These are phyloP conservation scores for Craspedostauros australis DNA, from an alignment of 108 stramenopile species.

Conservation along the genomic window DNA sequence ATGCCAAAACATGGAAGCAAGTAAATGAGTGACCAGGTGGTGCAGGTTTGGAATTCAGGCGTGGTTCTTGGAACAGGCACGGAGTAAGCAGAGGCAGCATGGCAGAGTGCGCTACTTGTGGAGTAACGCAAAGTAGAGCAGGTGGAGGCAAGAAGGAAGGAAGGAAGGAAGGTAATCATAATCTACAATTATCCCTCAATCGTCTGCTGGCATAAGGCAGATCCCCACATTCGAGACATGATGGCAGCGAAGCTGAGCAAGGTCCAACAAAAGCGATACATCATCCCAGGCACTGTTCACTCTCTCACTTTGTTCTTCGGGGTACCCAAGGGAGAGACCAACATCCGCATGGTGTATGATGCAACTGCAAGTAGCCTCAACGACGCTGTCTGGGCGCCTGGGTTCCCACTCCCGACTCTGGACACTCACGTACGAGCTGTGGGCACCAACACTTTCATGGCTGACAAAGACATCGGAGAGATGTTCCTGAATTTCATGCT, in stretches of 20 bases:
- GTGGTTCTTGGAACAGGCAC: no score
- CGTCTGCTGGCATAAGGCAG: no score
- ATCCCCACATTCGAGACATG: no score
- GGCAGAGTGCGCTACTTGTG: no score
- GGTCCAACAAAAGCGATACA: conserved; percentile 14
- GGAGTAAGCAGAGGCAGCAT: no score
- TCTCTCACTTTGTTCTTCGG: conserved; percentile 15
- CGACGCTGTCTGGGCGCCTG: conserved; percentile 17
- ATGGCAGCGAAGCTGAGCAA: conserved; percentile 7
- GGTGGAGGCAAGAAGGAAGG: no score
- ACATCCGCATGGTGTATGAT: conserved; percentile 24
- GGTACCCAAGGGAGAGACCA: conserved; percentile 16
- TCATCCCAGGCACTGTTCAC: not conserved
- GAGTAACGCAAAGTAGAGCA: no score
- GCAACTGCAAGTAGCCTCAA: conserved; percentile 19
- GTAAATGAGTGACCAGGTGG: no score
- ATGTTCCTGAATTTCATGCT: conserved; percentile 30
- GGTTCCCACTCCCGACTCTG: conserved; percentile 21
- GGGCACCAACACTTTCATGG: conserved; percentile 1
- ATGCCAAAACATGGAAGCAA: no score
- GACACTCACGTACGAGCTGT: conserved; percentile 10
- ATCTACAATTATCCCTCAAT: no score
- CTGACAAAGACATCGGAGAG: conserved; percentile 24
- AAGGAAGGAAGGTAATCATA: no score
- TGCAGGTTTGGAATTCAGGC: not conserved